Conservation (phyloP, 768 basidiomycete genomes). For the Collybia nuda region DNA sequence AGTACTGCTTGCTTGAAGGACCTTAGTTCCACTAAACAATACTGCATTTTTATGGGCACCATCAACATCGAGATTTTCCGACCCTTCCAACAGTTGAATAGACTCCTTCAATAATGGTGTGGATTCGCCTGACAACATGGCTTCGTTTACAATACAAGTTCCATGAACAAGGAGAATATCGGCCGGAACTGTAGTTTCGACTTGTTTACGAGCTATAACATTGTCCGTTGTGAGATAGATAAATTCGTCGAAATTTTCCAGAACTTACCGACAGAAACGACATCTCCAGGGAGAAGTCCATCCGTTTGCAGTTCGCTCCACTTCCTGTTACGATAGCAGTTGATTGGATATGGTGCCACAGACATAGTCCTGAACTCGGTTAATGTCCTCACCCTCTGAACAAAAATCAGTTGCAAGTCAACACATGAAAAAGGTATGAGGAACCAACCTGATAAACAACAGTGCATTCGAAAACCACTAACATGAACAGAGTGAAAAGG, state of each 20-base stretch:
- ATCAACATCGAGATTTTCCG: constrained; percentile 83
- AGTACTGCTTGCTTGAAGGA: constrained; percentile 72
- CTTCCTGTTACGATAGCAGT: constrained; percentile 73
- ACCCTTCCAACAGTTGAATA: constrained; percentile 76
- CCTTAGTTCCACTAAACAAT: constrained; percentile 96
- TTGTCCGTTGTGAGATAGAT: constrained; percentile 1
- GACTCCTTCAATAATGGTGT: constrained; percentile 97
- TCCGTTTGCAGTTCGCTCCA: constrained; percentile 86
- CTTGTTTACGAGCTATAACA: constrained; percentile 55
- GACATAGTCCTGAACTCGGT: constrained; percentile 98
- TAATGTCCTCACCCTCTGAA: constrained; percentile 86
- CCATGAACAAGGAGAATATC: constrained; percentile 92
- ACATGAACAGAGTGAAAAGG: constrained; percentile 97
- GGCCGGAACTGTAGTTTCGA: constrained; percentile 89
- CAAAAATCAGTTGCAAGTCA: constrained; percentile 1
- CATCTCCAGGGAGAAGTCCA: constrained; percentile 87
- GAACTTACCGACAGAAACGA: constrained; percentile 72
- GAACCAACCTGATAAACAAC: constrained; percentile 92
- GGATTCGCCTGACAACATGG: constrained; percentile 98
- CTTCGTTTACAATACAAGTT: constrained; percentile 96
- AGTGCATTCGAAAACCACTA: constrained; percentile 97
- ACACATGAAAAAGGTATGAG: background rate
- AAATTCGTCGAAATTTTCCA: background rate
- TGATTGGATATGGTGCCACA: constrained; percentile 85
- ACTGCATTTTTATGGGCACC: constrained; percentile 84